phyloP scores from a whole-genome alignment of 2,329 filamentous ascomycete genomes.

The Graphium sp. region DNA sequence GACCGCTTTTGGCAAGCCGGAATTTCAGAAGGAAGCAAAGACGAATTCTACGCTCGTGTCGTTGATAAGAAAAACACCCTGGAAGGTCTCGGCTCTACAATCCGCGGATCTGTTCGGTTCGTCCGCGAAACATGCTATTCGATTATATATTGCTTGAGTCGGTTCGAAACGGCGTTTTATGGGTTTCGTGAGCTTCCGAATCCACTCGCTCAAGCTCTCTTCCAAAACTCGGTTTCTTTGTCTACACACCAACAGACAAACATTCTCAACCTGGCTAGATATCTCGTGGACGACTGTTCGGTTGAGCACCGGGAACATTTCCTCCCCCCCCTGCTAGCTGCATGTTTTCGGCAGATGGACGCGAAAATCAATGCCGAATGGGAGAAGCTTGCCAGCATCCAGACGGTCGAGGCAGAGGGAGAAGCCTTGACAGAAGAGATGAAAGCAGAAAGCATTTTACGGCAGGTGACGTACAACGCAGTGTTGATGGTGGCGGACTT shows the following conservation, averaged over 20 bases:
- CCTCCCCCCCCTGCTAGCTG: slow-evolving; percentile 65
- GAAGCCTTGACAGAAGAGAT: slow-evolving; percentile 87
- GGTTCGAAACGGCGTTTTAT: slow-evolving; percentile 77
- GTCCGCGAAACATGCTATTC: slow-evolving; percentile 90
- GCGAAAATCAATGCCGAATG: slow-evolving; percentile 77
- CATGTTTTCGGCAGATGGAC: slow-evolving; percentile 75
- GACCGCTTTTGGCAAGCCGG: slow-evolving; percentile 98
- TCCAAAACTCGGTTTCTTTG: slow-evolving; percentile 64
- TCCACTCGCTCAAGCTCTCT: slow-evolving; percentile 70
- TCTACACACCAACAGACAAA: slow-evolving; percentile 90
- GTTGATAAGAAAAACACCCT: slow-evolving; percentile 76
- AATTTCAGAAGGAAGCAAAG: slow-evolving; percentile 87
- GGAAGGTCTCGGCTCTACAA: slow-evolving; percentile 86
- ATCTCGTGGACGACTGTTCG: slow-evolving; percentile 85
- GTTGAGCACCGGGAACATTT: slow-evolving; percentile 62
- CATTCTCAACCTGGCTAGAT: slow-evolving; percentile 74
- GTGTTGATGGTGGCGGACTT: slow-evolving; percentile 85
- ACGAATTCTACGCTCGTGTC: slow-evolving; percentile 90
- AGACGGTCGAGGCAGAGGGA: slow-evolving; percentile 45
- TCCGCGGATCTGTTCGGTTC: slow-evolving; percentile 74
- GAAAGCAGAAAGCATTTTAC: slow-evolving; percentile 90
- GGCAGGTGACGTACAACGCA: slow-evolving; percentile 81
- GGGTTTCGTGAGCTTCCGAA: slow-evolving; percentile 70
- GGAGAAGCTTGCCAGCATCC: slow-evolving; percentile 53
- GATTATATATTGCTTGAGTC: slow-evolving; percentile 84